A percentile compares a stretch with the other conserved stretches of the same genome.
phyloP scores from a whole-genome alignment of 2,329 filamentous ascomycete genomes.

The Amylocarpus encephaloides region DNA sequence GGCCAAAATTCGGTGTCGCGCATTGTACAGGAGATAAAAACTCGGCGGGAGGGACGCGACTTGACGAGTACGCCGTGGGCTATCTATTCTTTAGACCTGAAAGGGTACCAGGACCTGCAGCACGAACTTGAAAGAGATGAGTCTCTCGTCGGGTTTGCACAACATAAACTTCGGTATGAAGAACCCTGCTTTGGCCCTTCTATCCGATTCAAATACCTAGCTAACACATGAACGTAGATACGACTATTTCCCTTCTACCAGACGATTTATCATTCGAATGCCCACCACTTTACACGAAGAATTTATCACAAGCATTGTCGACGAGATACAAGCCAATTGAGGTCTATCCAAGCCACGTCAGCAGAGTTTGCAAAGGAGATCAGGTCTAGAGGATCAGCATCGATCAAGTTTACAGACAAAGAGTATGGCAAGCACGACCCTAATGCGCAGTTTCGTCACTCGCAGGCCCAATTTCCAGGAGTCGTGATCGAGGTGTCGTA shows the following conservation, averaged over 20 bases:
- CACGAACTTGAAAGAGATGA: constrained; percentile 13
- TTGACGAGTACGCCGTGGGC: not conserved
- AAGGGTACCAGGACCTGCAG: constrained; percentile 14
- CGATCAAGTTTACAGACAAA: constrained; percentile 9
- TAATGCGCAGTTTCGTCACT: constrained; percentile 25
- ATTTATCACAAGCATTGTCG: constrained; percentile 14
- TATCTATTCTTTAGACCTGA: constrained; percentile 5
- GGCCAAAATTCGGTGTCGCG: constrained; percentile 5
- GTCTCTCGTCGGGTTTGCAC: constrained; percentile 13
- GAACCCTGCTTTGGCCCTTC: constrained; percentile 2
- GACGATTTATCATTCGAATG: constrained; percentile 19
- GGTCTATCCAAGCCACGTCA: constrained; percentile 6
- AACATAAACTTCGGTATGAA: constrained; percentile 20
- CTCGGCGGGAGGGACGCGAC: constrained; percentile 7
- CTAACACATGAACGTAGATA: constrained; percentile 13
- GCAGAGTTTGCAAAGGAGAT: constrained; percentile 12
- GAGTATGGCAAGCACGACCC: constrained; percentile 18
- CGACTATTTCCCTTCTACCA: constrained; percentile 19
- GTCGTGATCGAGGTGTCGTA: constrained; percentile 32
- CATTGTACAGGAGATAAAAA: constrained; percentile 13
- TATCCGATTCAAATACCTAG: constrained; percentile 8
- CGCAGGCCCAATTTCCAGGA: constrained; percentile 17
- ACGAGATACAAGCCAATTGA: constrained; percentile 13
- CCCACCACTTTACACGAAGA: constrained; percentile 16
- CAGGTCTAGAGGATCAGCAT: constrained; percentile 5